Conservation (phyloP, 148 eudicot species). For the Cornus suecica region DNA sequence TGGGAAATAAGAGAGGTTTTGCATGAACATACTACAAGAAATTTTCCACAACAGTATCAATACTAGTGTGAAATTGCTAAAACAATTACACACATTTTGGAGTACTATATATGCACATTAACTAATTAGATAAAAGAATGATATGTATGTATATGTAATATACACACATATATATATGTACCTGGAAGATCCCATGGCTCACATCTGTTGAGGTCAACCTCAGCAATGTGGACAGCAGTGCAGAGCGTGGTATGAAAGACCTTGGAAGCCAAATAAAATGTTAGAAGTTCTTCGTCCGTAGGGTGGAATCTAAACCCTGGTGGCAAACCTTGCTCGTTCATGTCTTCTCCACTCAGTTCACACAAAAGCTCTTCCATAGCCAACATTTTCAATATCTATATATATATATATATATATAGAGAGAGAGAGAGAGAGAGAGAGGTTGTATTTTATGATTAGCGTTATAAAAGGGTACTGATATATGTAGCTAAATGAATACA, state of each 20-base stretch:
- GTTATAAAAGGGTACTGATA: not conserved
- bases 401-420: not conserved
- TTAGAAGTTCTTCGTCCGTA: conserved; percentile 74
- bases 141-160: no score
- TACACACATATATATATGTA: no score
- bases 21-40: no score
- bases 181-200: conserved; percentile 97
- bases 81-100: no score
- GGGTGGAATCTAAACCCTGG: conserved; percentile 85
- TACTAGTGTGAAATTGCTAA: no score
- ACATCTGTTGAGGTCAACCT: conserved; percentile 73
- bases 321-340: conserved; percentile 47
- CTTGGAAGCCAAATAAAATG: conserved; percentile 71
- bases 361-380: conserved; percentile 52
- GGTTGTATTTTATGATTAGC: not conserved
- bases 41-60: no score
- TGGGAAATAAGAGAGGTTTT: no score
- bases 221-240: conserved; percentile 46
- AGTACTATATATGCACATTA: no score
- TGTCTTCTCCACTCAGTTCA: conserved; percentile 42
- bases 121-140: no score
- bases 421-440: not conserved
- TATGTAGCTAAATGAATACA: not conserved
- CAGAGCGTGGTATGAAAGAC: conserved; percentile 38
- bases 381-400: conserved; percentile 26